Percentiles rank a stretch among this genome's conserved stretches.
These are phyloP conservation scores for Aquilaria yunnanensis DNA, from an alignment of 345 rosid species.

Conservation along the genomic window DNA sequence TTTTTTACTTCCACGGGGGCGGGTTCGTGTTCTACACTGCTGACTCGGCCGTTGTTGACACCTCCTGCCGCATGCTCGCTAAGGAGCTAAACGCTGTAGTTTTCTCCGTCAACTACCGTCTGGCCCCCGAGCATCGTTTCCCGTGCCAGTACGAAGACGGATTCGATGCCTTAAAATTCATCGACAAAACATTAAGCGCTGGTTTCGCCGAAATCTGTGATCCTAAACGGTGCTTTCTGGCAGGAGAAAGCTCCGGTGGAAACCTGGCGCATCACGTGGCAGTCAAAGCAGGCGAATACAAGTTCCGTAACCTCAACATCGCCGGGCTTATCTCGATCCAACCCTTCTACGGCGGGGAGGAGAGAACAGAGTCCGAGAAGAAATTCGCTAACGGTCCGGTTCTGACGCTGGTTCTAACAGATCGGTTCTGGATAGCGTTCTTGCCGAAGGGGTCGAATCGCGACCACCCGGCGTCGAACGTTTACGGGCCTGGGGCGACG, in stretches of 20 bases:
- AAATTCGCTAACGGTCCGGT: conserved; percentile 5
- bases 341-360: conserved; percentile 34
- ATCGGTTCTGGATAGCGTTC: conserved; percentile 23
- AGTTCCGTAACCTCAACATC: conserved; percentile 9
- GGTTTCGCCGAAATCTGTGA: conserved; percentile 7
- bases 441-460: conserved; percentile 20
- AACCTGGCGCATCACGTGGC: conserved; percentile 36
- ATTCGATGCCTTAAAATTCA: conserved; percentile 24
- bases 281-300: conserved; percentile 9
- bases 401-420: conserved; percentile 11
- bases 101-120: conserved; percentile 14
- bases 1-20: conserved; percentile 11
- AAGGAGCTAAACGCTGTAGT: conserved; percentile 8
- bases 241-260: conserved; percentile 36
- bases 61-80: conserved; percentile 7
- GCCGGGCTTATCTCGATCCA: conserved; percentile 28
- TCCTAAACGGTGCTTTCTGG: conserved; percentile 20
- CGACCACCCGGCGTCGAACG: conserved; percentile 21
- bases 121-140: conserved; percentile 16
- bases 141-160: conserved; percentile 36
- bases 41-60: conserved; percentile 1
- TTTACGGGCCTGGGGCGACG: conserved; percentile 9
- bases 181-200: conserved; percentile 10
- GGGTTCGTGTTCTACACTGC: conserved; percentile 6
- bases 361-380: conserved; percentile 26